Percentiles rank a stretch among this genome's conserved stretches.
Evolutionary conservation across 2,329 filamentous ascomycete species (phyloP).

Genomic region (Didymella glomerata): DNA sequence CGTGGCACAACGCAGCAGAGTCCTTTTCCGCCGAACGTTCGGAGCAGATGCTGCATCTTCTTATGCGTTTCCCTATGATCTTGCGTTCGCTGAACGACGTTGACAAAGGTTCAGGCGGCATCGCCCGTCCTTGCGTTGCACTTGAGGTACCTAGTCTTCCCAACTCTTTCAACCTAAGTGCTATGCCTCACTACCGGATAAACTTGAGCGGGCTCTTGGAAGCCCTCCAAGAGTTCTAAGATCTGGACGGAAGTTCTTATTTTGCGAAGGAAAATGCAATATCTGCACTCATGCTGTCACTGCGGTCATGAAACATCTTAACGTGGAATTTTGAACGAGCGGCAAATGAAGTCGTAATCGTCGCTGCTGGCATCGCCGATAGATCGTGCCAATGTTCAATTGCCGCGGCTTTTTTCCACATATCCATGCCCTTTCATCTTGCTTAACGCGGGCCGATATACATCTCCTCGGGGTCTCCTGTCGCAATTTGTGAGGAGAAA

Average conservation of each 20-base stretch:
- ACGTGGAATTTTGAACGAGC: slow-evolving; percentile 4
- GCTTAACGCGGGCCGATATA: slow-evolving; percentile 19
- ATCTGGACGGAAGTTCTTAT: slow-evolving; percentile 8
- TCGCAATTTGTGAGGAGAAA: slow-evolving; percentile 18
- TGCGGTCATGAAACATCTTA: background rate
- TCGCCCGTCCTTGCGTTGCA: slow-evolving; percentile 7
- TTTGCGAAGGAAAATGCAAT: background rate
- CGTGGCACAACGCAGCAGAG: background rate
- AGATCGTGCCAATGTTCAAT: slow-evolving; percentile 12
- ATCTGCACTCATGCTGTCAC: slow-evolving; percentile 1
- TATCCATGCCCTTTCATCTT: slow-evolving; percentile 8
- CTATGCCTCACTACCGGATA: slow-evolving; percentile 13
- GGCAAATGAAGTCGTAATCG: slow-evolving; percentile 12
- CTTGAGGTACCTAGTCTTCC: slow-evolving; percentile 1
- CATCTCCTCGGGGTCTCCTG: slow-evolving; percentile 7
- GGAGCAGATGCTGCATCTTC: background rate
- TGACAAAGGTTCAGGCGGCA: background rate
- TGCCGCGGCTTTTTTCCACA: slow-evolving; percentile 14
- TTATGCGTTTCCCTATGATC: slow-evolving; percentile 1
- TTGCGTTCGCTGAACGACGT: background rate
- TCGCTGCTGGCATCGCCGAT: slow-evolving; percentile 8
- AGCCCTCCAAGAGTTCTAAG: slow-evolving; percentile 4
- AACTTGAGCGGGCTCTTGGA: slow-evolving; percentile 3
- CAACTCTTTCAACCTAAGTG: slow-evolving; percentile 13
- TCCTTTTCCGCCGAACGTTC: background rate